Evolutionary conservation across 2,329 filamentous ascomycete genomes (phyloP).

Genomic region (Ophiostoma himal-ulmi): DNA sequence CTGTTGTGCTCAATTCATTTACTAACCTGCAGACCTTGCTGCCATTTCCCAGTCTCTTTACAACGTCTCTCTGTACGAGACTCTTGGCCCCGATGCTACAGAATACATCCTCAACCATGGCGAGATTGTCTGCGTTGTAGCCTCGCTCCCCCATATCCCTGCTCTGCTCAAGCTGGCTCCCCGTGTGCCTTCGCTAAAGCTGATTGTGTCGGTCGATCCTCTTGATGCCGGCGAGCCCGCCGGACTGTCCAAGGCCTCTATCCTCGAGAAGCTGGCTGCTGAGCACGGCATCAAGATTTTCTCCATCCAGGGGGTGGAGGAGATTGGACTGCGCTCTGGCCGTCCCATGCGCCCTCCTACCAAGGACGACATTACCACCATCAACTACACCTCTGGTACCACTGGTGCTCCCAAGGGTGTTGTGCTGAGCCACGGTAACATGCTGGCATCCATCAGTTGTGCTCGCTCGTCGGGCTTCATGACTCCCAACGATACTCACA

Average conservation of each 20-base stretch:
- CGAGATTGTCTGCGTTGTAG: conserved; percentile 65
- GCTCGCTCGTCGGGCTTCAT: conserved; percentile 53
- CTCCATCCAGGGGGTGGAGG: conserved; percentile 74
- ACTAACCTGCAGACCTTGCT: conserved; percentile 60
- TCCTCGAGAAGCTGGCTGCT: conserved; percentile 69
- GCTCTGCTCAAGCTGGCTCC: conserved; percentile 72
- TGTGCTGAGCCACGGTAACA: conserved; percentile 73
- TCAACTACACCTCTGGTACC: conserved; percentile 86
- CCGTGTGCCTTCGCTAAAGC: conserved; percentile 72
- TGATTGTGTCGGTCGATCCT: conserved; percentile 81
- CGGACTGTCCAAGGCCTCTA: conserved; percentile 69
- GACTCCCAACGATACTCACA: conserved; percentile 52
- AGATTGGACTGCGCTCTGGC: conserved; percentile 65
- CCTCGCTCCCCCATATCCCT: conserved; percentile 75
- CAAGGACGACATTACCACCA: conserved; percentile 74
- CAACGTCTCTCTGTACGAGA: conserved; percentile 93
- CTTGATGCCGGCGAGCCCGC: conserved; percentile 71
- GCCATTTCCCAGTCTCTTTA: conserved; percentile 82
- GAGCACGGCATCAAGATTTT: conserved; percentile 72
- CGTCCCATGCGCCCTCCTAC: conserved; percentile 64
- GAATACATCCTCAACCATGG: conserved; percentile 96
- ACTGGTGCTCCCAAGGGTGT: conserved; percentile 80
- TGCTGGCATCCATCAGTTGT: conserved; percentile 64
- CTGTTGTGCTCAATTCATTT: neutral
- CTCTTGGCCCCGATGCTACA: conserved; percentile 80